Percentiles rank a stretch among this genome's conserved stretches.
Evolutionary conservation across 176 grass and related monocot species (phyloP).

Genomic region (Carex myosuroides): DNA sequence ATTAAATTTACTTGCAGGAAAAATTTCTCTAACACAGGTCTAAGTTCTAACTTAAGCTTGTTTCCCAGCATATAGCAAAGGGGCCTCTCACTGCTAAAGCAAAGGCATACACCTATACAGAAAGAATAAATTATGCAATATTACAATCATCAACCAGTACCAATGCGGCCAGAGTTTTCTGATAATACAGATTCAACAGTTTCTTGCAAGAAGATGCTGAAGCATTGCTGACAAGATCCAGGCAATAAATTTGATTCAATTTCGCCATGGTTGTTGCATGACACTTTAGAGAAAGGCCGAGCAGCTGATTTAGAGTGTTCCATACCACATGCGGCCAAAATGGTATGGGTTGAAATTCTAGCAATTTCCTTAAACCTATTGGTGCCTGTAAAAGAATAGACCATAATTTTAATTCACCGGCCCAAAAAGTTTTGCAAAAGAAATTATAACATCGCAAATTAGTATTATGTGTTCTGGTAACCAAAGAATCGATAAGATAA

Average conservation of each 20-base stretch:
- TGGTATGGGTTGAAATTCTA: constrained; percentile 57
- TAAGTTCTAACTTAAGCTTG: neutral
- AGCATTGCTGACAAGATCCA: constrained; percentile 53
- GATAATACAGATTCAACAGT: constrained; percentile 30
- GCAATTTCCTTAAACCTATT: constrained; percentile 70
- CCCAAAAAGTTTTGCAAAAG: neutral
- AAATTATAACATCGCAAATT: neutral
- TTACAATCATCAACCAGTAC: neutral
- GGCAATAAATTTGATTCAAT: constrained; percentile 8
- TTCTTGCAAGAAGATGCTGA: constrained; percentile 42
- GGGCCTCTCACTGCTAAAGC: neutral
- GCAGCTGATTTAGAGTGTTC: constrained; percentile 33
- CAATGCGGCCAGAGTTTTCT: constrained; percentile 12
- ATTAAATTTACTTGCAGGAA: neutral
- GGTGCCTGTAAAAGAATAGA: constrained; percentile 33
- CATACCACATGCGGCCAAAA: constrained; percentile 60
- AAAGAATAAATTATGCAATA: neutral
- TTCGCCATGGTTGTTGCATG: constrained; percentile 38
- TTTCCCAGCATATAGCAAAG: neutral
- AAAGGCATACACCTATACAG: constrained; percentile 6
- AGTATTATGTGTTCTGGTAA: neutral
- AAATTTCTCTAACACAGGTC: neutral
- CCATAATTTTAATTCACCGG: neutral
- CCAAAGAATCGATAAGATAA: neutral
- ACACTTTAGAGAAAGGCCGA: constrained; percentile 24